These are phyloP conservation scores for Lumnitzera littorea DNA, from an alignment of 345 rosid species.

Conservation along the genomic window DNA sequence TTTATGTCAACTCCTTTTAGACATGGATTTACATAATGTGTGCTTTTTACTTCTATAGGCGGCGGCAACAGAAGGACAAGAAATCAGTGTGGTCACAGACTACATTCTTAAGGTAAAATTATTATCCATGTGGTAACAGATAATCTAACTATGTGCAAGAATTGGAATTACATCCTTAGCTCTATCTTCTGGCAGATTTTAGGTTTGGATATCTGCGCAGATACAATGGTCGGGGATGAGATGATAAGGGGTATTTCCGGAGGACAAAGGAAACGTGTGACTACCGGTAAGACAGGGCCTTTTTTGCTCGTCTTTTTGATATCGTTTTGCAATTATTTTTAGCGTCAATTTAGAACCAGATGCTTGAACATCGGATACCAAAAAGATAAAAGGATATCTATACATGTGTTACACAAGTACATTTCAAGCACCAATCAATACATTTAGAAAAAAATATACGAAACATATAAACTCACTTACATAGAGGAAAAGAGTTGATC, in stretches of 20 bases:
- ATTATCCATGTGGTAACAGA: too few species aligned
- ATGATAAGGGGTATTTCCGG: slow-evolving; percentile 38
- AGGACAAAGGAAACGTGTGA: slow-evolving; percentile 35
- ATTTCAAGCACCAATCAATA: too few species aligned
- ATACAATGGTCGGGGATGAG: slow-evolving; percentile 30
- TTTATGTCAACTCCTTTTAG: neutral
- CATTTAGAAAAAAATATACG: too few species aligned
- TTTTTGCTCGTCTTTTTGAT: neutral
- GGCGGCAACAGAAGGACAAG: slow-evolving; percentile 35
- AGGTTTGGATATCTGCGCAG: slow-evolving; percentile 33
- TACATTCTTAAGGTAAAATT: slow-evolving; percentile 44
- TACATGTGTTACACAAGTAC: too few species aligned
- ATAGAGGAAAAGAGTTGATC: too few species aligned
- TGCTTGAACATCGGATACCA: too few species aligned
- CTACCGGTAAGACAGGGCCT: slow-evolving; percentile 20
- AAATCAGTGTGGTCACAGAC: slow-evolving; percentile 45
- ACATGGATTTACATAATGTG: neutral
- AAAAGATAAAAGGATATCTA: neutral
- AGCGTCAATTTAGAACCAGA: neutral
- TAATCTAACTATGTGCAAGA: too few species aligned
- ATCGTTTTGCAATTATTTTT: too few species aligned
- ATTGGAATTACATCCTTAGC: neutral
- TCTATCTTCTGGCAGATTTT: slow-evolving; percentile 15
- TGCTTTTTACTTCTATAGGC: slow-evolving; percentile 24
- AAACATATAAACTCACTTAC: too few species aligned